Conservation (phyloP, 2,329 filamentous ascomycete genomes). For the Celoporthe dispersa region DNA sequence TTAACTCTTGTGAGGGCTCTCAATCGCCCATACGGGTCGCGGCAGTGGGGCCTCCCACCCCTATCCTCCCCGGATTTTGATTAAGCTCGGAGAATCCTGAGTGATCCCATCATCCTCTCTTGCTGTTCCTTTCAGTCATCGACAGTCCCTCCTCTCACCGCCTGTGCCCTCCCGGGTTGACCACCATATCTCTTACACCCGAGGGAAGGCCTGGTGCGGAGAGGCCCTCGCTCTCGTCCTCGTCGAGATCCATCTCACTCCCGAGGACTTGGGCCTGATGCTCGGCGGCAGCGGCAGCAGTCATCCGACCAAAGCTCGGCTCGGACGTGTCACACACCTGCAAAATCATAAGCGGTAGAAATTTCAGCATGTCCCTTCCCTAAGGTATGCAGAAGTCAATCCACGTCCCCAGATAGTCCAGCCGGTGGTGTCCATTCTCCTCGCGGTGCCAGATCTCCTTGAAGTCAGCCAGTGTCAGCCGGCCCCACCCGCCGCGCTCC, state of each 20-base stretch:
- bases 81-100: not conserved
- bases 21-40: too few species aligned
- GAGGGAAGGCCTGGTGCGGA: not conserved
- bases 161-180: not conserved
- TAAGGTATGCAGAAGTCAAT: constrained; percentile 79
- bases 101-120: not conserved
- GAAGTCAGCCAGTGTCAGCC: constrained; percentile 80
- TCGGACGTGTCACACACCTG: constrained; percentile 13
- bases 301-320: not conserved
- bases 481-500: constrained; percentile 77
- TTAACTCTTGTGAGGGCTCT: not conserved
- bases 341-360: constrained; percentile 5
- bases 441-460: constrained; percentile 72
- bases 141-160: not conserved
- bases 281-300: not conserved
- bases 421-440: constrained; percentile 63
- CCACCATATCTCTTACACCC: not conserved
- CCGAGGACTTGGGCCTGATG: not conserved
- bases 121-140: not conserved
- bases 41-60: too few species aligned
- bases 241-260: not conserved
- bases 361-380: constrained; percentile 22
- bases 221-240: not conserved
- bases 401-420: constrained; percentile 88
- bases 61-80: not conserved